A percentile compares a stretch with the other conserved stretches of the same genome.
These are phyloP conservation scores for Calonectria fujianensis DNA, from an alignment of 2,329 filamentous ascomycete genomes.

Conservation along the genomic window DNA sequence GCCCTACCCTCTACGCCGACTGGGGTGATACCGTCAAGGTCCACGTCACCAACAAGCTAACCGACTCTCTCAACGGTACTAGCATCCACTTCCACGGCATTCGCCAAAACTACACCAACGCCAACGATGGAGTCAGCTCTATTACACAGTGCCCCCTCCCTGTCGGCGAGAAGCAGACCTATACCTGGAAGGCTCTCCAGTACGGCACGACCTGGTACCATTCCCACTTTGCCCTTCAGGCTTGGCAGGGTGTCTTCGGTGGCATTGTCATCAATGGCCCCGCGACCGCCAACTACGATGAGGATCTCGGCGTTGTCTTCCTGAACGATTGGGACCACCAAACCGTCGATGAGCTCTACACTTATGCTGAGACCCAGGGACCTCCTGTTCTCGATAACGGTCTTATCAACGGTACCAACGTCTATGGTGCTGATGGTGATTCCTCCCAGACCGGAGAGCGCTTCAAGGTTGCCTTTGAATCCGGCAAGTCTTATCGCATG, in stretches of 20 bases:
- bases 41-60: conserved; percentile 71
- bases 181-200: conserved; percentile 73
- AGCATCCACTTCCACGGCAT: conserved; percentile 79
- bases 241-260: conserved; percentile 75
- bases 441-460: conserved; percentile 57
- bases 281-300: conserved; percentile 75
- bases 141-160: conserved; percentile 71
- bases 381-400: conserved; percentile 66
- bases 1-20: conserved; percentile 73
- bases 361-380: conserved; percentile 53
- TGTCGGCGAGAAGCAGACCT: conserved; percentile 71
- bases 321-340: conserved; percentile 76
- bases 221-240: conserved; percentile 72
- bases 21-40: conserved; percentile 70
- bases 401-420: conserved; percentile 66
- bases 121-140: conserved; percentile 73
- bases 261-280: conserved; percentile 78
- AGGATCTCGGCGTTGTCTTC: conserved; percentile 76
- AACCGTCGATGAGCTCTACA: conserved; percentile 63
- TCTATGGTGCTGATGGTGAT: conserved; percentile 57
- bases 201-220: conserved; percentile 78
- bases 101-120: conserved; percentile 72
- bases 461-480: conserved; percentile 61
- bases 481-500: conserved; percentile 67
- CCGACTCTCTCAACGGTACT: conserved; percentile 71